phyloP scores from a whole-genome alignment of 2,329 filamentous ascomycete species.

The Colletotrichum liaoningense region DNA sequence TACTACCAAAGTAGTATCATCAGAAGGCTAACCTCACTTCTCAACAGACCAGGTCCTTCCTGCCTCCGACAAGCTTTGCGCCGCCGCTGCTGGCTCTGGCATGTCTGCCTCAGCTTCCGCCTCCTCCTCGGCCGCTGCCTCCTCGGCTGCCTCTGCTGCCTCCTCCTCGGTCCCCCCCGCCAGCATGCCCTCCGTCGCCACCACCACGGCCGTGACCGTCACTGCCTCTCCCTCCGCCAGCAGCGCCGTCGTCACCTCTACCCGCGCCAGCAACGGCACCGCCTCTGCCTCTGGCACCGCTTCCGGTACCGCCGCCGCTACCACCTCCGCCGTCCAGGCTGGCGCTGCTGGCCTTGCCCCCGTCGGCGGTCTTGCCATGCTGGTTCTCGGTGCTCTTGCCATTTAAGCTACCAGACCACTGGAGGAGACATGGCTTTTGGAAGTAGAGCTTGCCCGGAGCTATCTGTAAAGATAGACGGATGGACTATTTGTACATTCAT shows the following conservation, averaged over 20 bases:
- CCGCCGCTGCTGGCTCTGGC: slow-evolving; percentile 23
- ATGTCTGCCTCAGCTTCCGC: slow-evolving; percentile 9
- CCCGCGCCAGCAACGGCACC: slow-evolving; percentile 32
- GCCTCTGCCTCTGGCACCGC: slow-evolving; percentile 10
- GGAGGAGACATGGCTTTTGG: neutral
- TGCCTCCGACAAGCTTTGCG: slow-evolving; percentile 50
- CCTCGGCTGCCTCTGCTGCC: neutral
- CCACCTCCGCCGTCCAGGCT: slow-evolving; percentile 20
- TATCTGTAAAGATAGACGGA: neutral
- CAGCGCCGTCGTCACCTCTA: neutral
- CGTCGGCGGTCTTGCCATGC: slow-evolving; percentile 33
- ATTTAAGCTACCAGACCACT: slow-evolving; percentile 5
- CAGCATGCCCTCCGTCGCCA: slow-evolving; percentile 20
- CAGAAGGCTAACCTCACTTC: slow-evolving; percentile 13
- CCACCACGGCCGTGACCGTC: slow-evolving; percentile 21
- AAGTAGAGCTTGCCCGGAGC: neutral
- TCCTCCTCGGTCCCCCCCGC: slow-evolving; percentile 14
- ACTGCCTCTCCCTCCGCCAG: slow-evolving; percentile 13
- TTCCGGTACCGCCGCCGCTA: slow-evolving; percentile 32
- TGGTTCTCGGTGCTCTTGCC: slow-evolving; percentile 33
- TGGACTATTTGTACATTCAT: neutral
- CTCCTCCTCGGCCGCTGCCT: neutral
- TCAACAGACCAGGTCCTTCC: slow-evolving; percentile 51
- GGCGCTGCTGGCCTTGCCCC: slow-evolving; percentile 31
- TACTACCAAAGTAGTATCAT: no score